These are phyloP conservation scores for Meyerozyma carpophila DNA, from an alignment of 1,139 yeast species.

Conservation along the genomic window DNA sequence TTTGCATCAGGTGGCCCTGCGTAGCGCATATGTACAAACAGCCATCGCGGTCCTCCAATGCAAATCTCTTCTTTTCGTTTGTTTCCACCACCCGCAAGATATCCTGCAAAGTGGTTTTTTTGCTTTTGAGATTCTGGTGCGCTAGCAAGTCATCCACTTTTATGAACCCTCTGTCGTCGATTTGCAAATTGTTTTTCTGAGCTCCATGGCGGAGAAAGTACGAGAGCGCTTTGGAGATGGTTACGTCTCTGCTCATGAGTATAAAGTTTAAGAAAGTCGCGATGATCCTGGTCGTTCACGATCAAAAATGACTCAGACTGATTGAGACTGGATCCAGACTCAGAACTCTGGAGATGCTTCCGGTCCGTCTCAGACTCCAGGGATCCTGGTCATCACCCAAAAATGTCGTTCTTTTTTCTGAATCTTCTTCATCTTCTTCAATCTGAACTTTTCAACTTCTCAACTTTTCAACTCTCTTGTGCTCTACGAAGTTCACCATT, in stretches of 20 bases:
- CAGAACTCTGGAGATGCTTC: too few relatives aligned
- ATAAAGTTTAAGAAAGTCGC: too few relatives aligned
- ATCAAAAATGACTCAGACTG: too few relatives aligned
- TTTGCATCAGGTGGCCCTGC: slow-evolving; percentile 79
- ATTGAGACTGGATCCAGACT: not conserved
- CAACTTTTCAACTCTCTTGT: too few relatives aligned
- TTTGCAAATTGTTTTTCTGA: slow-evolving; percentile 54
- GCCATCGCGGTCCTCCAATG: slow-evolving; percentile 24
- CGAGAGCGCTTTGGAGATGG: slow-evolving; percentile 69
- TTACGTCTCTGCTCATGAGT: slow-evolving; percentile 33
- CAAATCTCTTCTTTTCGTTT: slow-evolving; percentile 70
- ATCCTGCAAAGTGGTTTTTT: slow-evolving; percentile 51
- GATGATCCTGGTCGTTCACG: too few relatives aligned
- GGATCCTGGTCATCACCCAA: too few relatives aligned
- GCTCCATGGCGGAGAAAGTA: slow-evolving; percentile 85
- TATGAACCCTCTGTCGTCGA: slow-evolving; percentile 67
- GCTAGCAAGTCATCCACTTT: slow-evolving; percentile 45
- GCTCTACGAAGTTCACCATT: too few relatives aligned
- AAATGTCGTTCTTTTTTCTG: too few relatives aligned
- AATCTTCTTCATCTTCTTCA: too few relatives aligned
- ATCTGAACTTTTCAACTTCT: too few relatives aligned
- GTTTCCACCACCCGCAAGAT: slow-evolving; percentile 53
- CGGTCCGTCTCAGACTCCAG: too few relatives aligned
- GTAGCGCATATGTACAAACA: slow-evolving; percentile 63
- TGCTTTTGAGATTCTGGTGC: slow-evolving; percentile 56